Evolutionary conservation across 331 rosid genomes (phyloP).

Genomic region (Quercus tomentella): DNA sequence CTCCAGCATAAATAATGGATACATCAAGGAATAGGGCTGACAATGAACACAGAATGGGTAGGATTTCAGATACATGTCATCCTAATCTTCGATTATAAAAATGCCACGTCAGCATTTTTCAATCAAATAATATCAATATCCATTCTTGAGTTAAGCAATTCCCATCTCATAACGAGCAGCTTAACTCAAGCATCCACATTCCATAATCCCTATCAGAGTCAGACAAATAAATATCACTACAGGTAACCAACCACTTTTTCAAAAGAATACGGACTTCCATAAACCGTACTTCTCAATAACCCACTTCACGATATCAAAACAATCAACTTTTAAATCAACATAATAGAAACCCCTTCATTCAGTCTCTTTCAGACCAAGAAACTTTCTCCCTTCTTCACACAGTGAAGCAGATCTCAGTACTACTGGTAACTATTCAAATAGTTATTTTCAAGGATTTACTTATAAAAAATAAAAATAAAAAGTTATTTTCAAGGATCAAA

Average conservation of each 20-base stretch:
- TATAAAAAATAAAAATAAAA: too few relatives aligned
- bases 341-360: not conserved
- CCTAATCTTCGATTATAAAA: too few relatives aligned
- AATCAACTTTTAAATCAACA: not conserved
- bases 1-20: not conserved
- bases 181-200: too few relatives aligned
- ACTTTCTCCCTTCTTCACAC: not conserved
- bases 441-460: not conserved
- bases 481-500: too few relatives aligned
- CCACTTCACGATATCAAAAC: not conserved
- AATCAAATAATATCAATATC: too few relatives aligned
- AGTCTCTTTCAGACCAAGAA: not conserved
- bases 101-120: too few relatives aligned
- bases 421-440: not conserved
- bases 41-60: not conserved
- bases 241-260: not conserved
- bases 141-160: too few relatives aligned
- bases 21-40: not conserved
- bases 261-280: not conserved
- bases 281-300: not conserved
- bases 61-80: not conserved
- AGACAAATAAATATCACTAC: not conserved
- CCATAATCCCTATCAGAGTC: not conserved
- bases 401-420: not conserved
- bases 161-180: too few relatives aligned